phyloP scores from a whole-genome alignment of 176 grass and related monocot species.

The Triticum urartu region DNA sequence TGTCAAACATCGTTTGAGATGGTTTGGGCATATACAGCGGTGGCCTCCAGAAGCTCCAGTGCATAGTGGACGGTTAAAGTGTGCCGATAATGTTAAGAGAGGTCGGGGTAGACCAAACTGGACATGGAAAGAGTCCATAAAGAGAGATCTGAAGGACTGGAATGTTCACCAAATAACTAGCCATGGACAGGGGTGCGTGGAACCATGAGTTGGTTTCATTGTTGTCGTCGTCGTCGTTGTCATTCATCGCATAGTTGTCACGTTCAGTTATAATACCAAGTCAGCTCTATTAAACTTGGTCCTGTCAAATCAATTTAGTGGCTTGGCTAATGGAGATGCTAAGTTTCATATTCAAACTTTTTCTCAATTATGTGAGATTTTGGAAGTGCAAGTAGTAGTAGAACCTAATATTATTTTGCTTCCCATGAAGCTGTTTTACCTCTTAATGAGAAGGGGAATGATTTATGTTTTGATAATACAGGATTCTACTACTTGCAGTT shows the following conservation, averaged over 20 bases:
- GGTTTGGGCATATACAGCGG: too few relatives aligned
- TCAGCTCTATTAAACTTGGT: neutral
- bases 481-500: neutral
- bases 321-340: constrained; percentile 6
- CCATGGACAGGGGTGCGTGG: too few relatives aligned
- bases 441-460: neutral
- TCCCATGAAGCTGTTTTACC: neutral
- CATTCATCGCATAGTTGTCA: neutral
- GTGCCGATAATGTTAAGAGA: too few relatives aligned
- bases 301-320: neutral
- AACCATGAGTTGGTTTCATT: too few relatives aligned
- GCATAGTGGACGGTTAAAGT: too few relatives aligned
- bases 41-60: too few relatives aligned
- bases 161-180: too few relatives aligned
- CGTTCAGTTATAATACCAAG: neutral
- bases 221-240: too few relatives aligned
- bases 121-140: too few relatives aligned
- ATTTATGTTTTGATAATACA: neutral
- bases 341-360: neutral
- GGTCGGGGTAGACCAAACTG: too few relatives aligned
- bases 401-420: neutral
- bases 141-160: too few relatives aligned
- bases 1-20: too few relatives aligned
- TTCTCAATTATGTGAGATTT: neutral
- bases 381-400: neutral